Evolutionary conservation across 2,329 filamentous ascomycete species (phyloP), one percentile per base, ranked within the genome.

Genomic region (Talaromyces rugulosus): DNA sequence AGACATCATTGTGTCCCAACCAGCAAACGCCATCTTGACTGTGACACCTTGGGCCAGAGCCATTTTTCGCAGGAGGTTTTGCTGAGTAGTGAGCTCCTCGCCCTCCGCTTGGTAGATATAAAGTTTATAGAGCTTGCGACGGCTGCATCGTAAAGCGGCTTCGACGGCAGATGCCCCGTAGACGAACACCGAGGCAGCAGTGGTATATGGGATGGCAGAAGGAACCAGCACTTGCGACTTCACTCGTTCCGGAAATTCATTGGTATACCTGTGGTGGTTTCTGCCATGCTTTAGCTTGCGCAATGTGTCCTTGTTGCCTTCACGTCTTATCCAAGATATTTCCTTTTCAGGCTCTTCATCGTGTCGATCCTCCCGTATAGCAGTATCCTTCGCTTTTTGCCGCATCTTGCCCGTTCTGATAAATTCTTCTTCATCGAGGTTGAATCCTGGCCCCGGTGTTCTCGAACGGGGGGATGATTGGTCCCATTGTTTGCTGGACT

Each of bases 181-280:
- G 2, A 99, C 81, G 68, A 97, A 98, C 64, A 96, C 89, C 0
- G 93, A 96, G 5, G 91, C 91, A 0, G 94, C 89, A 0, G 92
- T 96, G 0, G 91, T 92, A 71, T 94, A 88, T 1, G 87, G 85
- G 18, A 90, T 81, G 6, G 78, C 72, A 3, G 76, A 62, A 0
- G 80, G 80, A 1, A 77, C 71, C 62, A 66, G 74, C 52, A 77
- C 71, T 47, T 74, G 64, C 18, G 68, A 61, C 47, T 74, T 75
- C 9, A 75, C 66, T 50, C 70, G 67, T 63, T 76, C 73, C 27
- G 74, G 74, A 33, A 64, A 62, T 44, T 61, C 62, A 12, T 72
- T 67, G 30, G 70, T 69, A 27, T 47, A 47, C 30, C 57, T 52
- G 33, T 65, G 64, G 34, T 60, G 44, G 2, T 55, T 14, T 58